phyloP scores from a whole-genome alignment of 768 basidiomycete genomes.

The Panaeolus cyanescens region DNA sequence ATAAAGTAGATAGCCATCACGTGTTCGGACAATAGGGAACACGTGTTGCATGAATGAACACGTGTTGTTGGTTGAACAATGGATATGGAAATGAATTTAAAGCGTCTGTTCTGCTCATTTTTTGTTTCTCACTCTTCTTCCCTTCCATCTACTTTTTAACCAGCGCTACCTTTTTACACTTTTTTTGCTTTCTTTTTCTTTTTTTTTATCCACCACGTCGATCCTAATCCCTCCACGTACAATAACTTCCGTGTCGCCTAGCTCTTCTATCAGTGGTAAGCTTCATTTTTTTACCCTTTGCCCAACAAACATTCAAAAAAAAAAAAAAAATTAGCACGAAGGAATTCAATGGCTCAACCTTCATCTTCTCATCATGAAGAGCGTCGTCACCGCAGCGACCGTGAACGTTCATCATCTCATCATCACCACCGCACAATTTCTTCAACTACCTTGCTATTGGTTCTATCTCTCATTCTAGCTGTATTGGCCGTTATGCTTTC shows the following conservation, averaged over 20 bases:
- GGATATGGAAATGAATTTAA: constrained; percentile 40
- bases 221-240: constrained; percentile 55
- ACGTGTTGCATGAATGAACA: constrained; percentile 26
- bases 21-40: constrained; percentile 26
- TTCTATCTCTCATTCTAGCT: constrained; percentile 82
- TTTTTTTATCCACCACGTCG: constrained; percentile 61
- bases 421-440: constrained; percentile 87
- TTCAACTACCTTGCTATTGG: constrained; percentile 84
- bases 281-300: constrained; percentile 9
- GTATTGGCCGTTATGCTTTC: constrained; percentile 92
- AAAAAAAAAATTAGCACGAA: constrained; percentile 25
- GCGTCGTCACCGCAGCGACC: constrained; percentile 41
- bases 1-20: constrained; percentile 17
- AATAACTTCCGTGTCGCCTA: constrained; percentile 77
- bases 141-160: constrained; percentile 16
- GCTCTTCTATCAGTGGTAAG: constrained; percentile 53
- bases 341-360: constrained; percentile 86
- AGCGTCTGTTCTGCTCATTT: constrained; percentile 23
- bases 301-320: neutral
- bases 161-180: constrained; percentile 23
- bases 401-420: constrained; percentile 58
- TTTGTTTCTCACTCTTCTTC: constrained; percentile 19
- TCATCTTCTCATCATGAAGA: constrained; percentile 81
- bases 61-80: constrained; percentile 54
- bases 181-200: constrained; percentile 22